A percentile compares a stretch with the other conserved stretches of the same genome.
These are phyloP conservation scores for Pichia sp. DNA, from an alignment of 1,139 yeast species.

Conservation along the genomic window DNA sequence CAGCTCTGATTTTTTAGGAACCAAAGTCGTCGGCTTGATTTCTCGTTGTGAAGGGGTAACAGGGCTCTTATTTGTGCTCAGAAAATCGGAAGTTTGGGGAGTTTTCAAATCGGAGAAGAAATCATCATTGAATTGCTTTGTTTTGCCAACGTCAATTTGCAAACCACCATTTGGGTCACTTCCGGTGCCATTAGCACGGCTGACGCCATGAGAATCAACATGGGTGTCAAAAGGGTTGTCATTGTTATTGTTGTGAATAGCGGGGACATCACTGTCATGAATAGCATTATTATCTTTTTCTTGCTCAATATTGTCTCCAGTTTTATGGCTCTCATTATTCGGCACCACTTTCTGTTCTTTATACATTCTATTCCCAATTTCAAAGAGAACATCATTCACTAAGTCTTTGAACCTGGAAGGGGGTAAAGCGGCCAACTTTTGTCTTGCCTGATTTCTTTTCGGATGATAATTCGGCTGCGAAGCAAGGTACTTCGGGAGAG, in stretches of 20 bases:
- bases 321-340: not conserved
- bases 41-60: constrained; percentile 34
- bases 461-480: constrained; percentile 82
- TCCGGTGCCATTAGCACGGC: not conserved
- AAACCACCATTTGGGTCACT: not conserved
- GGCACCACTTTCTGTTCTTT: not conserved
- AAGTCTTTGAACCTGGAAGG: constrained; percentile 80
- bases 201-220: not conserved
- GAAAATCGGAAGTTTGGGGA: constrained; percentile 6
- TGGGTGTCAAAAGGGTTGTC: not conserved
- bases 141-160: constrained; percentile 10
- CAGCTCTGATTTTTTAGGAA: constrained; percentile 72
- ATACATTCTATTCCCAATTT: constrained; percentile 66
- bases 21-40: constrained; percentile 57
- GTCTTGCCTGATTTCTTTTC: constrained; percentile 92
- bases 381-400: constrained; percentile 83
- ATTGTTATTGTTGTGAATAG: not conserved
- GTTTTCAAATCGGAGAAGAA: constrained; percentile 9
- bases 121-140: constrained; percentile 9
- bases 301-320: not conserved
- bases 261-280: not conserved
- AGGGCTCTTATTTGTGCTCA: not conserved
- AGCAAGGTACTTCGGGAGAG: constrained; percentile 49
- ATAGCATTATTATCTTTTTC: not conserved
- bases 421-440: constrained; percentile 82